Base-by-base conservation (phyloP, 495 filamentous ascomycete species). In the Lophiotrema nucula region DNA sequence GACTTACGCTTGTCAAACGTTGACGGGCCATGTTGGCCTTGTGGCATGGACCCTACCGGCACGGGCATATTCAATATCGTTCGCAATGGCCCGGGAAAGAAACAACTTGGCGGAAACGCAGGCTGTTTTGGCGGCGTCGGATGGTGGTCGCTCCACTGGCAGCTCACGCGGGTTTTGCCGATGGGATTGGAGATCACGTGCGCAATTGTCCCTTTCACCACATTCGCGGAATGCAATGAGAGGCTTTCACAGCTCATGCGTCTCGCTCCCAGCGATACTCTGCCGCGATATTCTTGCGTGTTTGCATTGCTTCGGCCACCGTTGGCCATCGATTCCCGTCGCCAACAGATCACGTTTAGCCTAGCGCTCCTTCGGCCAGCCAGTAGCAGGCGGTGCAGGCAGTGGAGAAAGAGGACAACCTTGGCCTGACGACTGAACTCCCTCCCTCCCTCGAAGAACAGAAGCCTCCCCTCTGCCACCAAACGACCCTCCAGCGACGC, bases 1-100 rank as follows among this genome's bases (percentile, higher is more conserved):
- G 22, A 64, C 85, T 63, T 81, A 97, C 93, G 84, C 75, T 98
- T 98, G 70, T 98, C 92, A 65, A 92, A 83, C 38, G 86, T 88
- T 26, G 92, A 95, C 44, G 88, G 89, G 59, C 88, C 92, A 53
- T 60, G 64, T 57, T 68, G 68, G 16, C 74, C 43, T 52, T 65
- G 67, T 75, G 73, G 64, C 33, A 60, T 52, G 19, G 73, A 65
- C 66, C 79, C 80, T 54, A 80, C 81, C 59, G 87, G 83, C 63
- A 88, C 81, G 60, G 87, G 87, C 86, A 89, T 89, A 18, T 56
- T 47, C 8, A 24, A 28, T 16, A 19, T 55, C 50, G 50, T 35
- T 53, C 19, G 31, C 8, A n/a, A 8, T 8, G 8, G 8, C 31
- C 8, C n/a, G 31, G 6, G 39, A 18, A 6, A 43, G 39, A 38